Base-by-base conservation (phyloP, 108 stramenopile species). In the Nannochloropsis oceanica region DNA sequence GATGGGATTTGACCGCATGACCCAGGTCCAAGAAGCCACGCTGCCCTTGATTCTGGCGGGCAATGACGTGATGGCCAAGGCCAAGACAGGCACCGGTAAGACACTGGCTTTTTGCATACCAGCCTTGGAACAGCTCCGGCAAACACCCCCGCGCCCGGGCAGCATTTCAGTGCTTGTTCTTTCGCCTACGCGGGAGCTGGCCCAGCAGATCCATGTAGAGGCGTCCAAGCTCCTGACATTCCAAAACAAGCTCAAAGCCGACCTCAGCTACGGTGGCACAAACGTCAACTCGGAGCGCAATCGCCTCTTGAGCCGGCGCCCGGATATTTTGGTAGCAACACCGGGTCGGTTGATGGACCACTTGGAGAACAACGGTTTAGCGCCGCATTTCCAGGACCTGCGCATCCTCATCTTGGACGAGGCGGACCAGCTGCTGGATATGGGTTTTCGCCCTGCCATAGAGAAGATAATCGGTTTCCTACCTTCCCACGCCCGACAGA, bases 121-220 rank as follows among this genome's bases (percentile, higher is more conserved):
- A 25, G 91, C 92, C 20, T 79, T 95, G 24, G 93, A 95, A 81
- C 91, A 50, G 18, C 43, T 91, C 12, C 83, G 12, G 43, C 79
- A n/a, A 18, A 59, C 25, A 89, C 92, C 84, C 34, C 91, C 81
- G 90, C 89, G 26, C 84, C 80, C 22, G 91, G 90, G 44, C 83
- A 92, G 93, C 43, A 91, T 96, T 50, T 91, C 91, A 12, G 92
- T 91, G 11, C 90, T 97, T n/a, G 88, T 96, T 43, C 84, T 98
- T 26, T 94, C 94, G 13, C 98, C 98, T 11, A 97, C 98, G 25
- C 89, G 96, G 43, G 96, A 98, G 88, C 90, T 98, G 46, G 98
- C 96, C 13, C 88, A 89, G 44, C 98, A 98, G 91, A 97, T 97
- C 80, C 87, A 84, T 12, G 89, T 90, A 26, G 94, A 96, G 92